These are phyloP conservation scores for Penicillium steckii DNA, from an alignment of 495 filamentous ascomycete genomes.

Conservation along the genomic window DNA sequence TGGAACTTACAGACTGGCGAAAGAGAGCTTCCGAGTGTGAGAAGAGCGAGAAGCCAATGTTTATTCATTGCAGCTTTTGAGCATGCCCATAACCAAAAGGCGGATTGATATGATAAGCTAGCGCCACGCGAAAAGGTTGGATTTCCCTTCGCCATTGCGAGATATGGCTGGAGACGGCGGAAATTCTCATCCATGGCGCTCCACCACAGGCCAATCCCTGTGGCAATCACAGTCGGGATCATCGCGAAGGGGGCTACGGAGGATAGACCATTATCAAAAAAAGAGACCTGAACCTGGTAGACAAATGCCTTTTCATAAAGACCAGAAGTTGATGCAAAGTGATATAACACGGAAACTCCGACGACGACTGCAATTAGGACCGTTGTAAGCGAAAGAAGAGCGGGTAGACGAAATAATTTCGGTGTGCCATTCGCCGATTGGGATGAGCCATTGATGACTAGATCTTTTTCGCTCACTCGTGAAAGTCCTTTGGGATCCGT, in stretches of 20 bases:
- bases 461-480: not conserved
- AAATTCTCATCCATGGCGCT: slow-evolving; percentile 33
- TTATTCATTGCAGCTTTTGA: slow-evolving; percentile 25
- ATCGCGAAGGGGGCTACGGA: slow-evolving; percentile 32
- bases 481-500: slow-evolving; percentile 13
- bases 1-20: slow-evolving; percentile 36
- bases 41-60: slow-evolving; percentile 31
- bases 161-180: slow-evolving; percentile 32
- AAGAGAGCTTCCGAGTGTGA: slow-evolving; percentile 28
- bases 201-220: slow-evolving; percentile 37
- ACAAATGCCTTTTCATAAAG: slow-evolving; percentile 37
- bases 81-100: slow-evolving; percentile 29
- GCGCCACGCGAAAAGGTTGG: slow-evolving; percentile 11
- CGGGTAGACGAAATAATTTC: slow-evolving; percentile 19
- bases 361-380: slow-evolving; percentile 16
- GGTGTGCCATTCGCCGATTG: slow-evolving; percentile 21
- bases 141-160: slow-evolving; percentile 25
- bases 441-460: not conserved
- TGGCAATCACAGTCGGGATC: slow-evolving; percentile 31
- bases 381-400: slow-evolving; percentile 13
- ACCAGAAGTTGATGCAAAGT: slow-evolving; percentile 13
- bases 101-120: slow-evolving; percentile 30
- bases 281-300: slow-evolving; percentile 25
- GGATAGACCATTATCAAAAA: slow-evolving; percentile 19
- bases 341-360: slow-evolving; percentile 27